Percentiles rank a stretch among this genome's conserved stretches.
Conservation (phyloP, 129 eudicot species). For the Sambucus nigra region DNA sequence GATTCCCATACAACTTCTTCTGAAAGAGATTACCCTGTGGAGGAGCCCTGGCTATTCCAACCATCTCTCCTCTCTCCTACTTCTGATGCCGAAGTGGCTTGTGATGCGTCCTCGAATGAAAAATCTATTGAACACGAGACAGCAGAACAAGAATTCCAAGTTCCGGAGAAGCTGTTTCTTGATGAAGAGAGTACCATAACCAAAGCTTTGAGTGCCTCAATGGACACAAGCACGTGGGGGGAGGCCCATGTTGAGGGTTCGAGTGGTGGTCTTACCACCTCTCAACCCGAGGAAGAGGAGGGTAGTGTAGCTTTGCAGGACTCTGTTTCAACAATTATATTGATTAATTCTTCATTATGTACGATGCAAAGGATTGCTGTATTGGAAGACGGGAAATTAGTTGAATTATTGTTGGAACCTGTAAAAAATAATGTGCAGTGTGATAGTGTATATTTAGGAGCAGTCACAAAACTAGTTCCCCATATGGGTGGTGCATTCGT, state of each 20-base stretch:
- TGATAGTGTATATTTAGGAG: slow-evolving; percentile 90
- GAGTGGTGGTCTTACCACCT: background rate
- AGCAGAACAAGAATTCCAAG: slow-evolving; percentile 14
- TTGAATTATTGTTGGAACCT: slow-evolving; percentile 86
- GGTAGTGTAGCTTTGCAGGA: slow-evolving; percentile 24
- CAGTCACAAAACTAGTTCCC: slow-evolving; percentile 69
- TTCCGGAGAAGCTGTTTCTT: slow-evolving; percentile 24
- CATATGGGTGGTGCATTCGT: slow-evolving; percentile 96
- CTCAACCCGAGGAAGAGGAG: slow-evolving; percentile 38
- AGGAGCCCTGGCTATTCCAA: slow-evolving; percentile 77
- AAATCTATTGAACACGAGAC: slow-evolving; percentile 18
- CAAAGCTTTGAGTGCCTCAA: slow-evolving; percentile 4
- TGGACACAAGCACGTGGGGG: slow-evolving; percentile 3
- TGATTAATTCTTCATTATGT: slow-evolving; percentile 82
- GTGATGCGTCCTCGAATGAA: slow-evolving; percentile 9
- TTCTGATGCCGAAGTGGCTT: slow-evolving; percentile 11
- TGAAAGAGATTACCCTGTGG: slow-evolving; percentile 43
- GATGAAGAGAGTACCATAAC: slow-evolving; percentile 22
- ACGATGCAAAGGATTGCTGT: slow-evolving; percentile 97
- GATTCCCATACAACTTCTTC: slow-evolving; percentile 11
- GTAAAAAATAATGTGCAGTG: slow-evolving; percentile 82
- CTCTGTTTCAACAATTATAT: slow-evolving; percentile 49
- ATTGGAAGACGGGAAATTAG: slow-evolving; percentile 76
- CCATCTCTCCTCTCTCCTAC: slow-evolving; percentile 4
- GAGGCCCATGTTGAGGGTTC: slow-evolving; percentile 4